Percentiles rank a stretch among this genome's conserved stretches.
phyloP scores from a whole-genome alignment of 345 rosid genomes.

The Schrenkiella parvula region DNA sequence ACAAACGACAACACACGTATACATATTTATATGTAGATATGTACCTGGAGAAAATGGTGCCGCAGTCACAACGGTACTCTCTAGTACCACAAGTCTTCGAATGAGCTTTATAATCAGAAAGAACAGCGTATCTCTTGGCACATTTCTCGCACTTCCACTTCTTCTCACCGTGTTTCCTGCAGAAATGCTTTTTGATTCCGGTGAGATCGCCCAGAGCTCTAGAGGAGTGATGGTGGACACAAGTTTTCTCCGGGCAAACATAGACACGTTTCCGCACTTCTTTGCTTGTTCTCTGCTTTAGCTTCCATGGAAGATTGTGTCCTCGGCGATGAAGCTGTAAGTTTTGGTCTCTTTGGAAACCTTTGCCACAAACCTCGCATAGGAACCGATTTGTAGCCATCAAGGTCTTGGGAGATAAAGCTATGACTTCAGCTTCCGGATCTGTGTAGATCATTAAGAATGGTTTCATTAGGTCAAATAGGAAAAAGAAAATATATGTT shows the following conservation, averaged over 20 bases:
- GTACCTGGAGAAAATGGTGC: conserved; percentile 90
- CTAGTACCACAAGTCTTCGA: conserved; percentile 96
- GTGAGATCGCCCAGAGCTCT: conserved; percentile 99
- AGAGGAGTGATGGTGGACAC: conserved; percentile 85
- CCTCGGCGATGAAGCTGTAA: conserved; percentile 92
- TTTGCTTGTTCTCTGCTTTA: conserved; percentile 91
- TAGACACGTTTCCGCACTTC: conserved; percentile 87
- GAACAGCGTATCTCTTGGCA: conserved; percentile 87
- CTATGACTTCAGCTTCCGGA: conserved; percentile 98
- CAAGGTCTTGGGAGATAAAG: conserved; percentile 90
- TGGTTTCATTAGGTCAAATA: conserved; percentile 9
- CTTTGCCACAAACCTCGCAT: conserved; percentile 92
- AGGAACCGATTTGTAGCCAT: conserved; percentile 97
- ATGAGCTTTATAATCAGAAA: conserved; percentile 98
- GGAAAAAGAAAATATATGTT: background rate
- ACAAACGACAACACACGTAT: background rate
- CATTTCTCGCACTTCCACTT: conserved; percentile 99
- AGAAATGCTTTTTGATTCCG: conserved; percentile 94
- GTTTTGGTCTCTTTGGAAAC: conserved; percentile 96
- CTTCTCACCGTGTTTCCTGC: conserved; percentile 96
- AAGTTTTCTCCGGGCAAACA: conserved; percentile 86
- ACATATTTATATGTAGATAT: background rate
- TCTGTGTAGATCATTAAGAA: conserved; percentile 38
- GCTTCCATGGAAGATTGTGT: conserved; percentile 98
- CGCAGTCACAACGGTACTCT: conserved; percentile 95